A percentile compares a stretch with the other conserved stretches of the same genome.
Conservation (phyloP, 2,329 filamentous ascomycete genomes). For the Amesomyces nigricolor region DNA sequence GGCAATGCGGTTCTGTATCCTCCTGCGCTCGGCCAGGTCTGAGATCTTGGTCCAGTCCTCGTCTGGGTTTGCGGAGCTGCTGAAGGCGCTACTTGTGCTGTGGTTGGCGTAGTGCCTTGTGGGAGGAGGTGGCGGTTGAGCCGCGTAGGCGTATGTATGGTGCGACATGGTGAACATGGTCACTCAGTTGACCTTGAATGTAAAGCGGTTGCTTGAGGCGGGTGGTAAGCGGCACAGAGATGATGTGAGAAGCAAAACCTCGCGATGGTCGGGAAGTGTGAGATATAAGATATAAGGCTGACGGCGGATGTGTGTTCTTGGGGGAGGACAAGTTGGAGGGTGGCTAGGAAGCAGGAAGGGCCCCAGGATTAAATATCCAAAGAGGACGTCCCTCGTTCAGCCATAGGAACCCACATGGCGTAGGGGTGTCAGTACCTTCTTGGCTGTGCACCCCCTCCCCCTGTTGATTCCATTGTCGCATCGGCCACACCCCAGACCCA, state of each 20-base stretch:
- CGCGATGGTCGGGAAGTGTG: not conserved
- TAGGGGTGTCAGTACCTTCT: conserved; percentile 13
- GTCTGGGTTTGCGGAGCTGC: conserved; percentile 86
- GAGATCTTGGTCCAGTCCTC: conserved; percentile 99
- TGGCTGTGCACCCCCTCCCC: not conserved
- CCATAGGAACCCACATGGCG: conserved; percentile 18
- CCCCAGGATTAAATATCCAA: conserved; percentile 22
- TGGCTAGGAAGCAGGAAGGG: conserved; percentile 16
- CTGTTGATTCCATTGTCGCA: not conserved
- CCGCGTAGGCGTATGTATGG: conserved; percentile 38
- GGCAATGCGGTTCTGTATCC: conserved; percentile 96
- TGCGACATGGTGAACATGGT: conserved; percentile 42
- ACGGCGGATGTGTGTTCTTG: not conserved
- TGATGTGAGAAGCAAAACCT: conserved; percentile 16
- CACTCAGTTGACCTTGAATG: not conserved
- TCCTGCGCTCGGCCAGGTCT: conserved; percentile 84
- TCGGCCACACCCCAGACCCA: conserved; percentile 7
- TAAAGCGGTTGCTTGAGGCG: not conserved
- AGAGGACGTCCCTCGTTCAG: conserved; percentile 14
- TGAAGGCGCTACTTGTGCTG: conserved; percentile 90
- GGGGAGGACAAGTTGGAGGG: conserved; percentile 6
- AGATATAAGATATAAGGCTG: conserved; percentile 1
- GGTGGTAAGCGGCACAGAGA: conserved; percentile 8
- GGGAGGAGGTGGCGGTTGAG: conserved; percentile 32
- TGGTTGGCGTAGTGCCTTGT: conserved; percentile 65